Percentiles rank a stretch among this genome's conserved stretches.
These are phyloP conservation scores for Aegilops bicornis DNA, from an alignment of 176 grass and related monocot genomes.

Conservation along the genomic window DNA sequence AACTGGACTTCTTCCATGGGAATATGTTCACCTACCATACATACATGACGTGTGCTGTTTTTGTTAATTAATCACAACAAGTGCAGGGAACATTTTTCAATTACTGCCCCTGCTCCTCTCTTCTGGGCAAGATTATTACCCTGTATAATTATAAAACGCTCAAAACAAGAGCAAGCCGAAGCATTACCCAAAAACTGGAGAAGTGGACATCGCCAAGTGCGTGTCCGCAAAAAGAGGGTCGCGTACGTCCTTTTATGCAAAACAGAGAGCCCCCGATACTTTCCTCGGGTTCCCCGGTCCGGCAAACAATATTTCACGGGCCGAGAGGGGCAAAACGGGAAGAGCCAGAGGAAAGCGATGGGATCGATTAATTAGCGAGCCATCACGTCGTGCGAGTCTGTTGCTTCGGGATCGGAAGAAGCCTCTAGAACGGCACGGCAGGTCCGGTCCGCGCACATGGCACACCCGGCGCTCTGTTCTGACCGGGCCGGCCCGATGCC, in stretches of 20 bases:
- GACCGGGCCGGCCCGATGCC: conserved; percentile 2
- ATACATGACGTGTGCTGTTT: neutral
- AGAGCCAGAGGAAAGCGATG: neutral
- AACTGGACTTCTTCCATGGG: neutral
- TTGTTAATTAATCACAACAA: neutral
- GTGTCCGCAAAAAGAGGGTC: neutral
- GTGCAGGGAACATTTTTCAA: neutral
- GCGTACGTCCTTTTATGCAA: conserved; percentile 1
- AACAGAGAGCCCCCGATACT: neutral
- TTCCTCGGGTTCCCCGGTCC: neutral
- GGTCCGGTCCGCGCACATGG: neutral
- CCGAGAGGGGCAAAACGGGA: neutral
- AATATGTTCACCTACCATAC: neutral
- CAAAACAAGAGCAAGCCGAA: neutral
- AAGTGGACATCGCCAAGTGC: neutral
- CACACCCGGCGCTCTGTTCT: neutral
- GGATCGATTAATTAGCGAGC: neutral
- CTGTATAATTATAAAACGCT: no score
- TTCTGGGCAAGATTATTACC: neutral
- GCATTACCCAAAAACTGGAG: neutral
- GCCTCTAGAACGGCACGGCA: conserved; percentile 40
- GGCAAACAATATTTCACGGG: neutral
- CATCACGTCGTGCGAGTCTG: conserved; percentile 13
- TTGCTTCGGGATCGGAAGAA: conserved; percentile 50
- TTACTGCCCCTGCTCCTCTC: neutral